Percentiles rank a stretch among this genome's conserved stretches.
These are phyloP conservation scores for Straminergon stramineum DNA, from an alignment of 225 moss, liverwort and hornwort species.

Conservation along the genomic window DNA sequence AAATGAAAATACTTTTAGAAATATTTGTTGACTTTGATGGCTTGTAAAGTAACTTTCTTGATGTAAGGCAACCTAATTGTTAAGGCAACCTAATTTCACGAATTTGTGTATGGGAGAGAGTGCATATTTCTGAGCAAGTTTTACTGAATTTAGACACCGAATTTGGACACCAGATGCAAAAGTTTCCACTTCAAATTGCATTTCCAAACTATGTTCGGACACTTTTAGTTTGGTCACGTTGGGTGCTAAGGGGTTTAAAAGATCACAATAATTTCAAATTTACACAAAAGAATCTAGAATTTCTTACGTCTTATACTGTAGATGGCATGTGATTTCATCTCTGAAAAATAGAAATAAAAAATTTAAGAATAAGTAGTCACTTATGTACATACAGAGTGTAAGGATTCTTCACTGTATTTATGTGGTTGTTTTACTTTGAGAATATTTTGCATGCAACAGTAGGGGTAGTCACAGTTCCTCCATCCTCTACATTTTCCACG, in stretches of 20 bases:
- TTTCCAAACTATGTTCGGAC: background rate
- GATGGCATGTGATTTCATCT: background rate
- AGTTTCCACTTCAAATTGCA: background rate
- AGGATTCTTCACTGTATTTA: background rate
- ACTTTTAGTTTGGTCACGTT: too few species aligned
- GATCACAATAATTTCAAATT: background rate
- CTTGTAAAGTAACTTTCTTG: too few species aligned
- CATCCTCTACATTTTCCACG: too few species aligned
- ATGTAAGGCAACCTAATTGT: too few species aligned
- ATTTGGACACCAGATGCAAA: background rate
- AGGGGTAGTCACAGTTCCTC: too few species aligned
- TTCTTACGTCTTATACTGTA: rapidly evolving
- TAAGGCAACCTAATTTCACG: too few species aligned
- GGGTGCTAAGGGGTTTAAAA: too few species aligned
- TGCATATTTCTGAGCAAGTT: background rate
- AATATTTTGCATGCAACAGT: background rate
- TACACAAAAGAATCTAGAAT: background rate
- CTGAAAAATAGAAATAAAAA: background rate
- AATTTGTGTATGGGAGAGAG: too few species aligned
- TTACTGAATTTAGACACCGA: background rate
- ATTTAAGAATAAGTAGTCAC: background rate
- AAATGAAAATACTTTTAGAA: too few species aligned
- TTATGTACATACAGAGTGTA: too few species aligned
- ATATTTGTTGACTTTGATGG: too few species aligned
- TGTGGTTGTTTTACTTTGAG: too few species aligned